Evolutionary conservation across 108 stramenopile genomes (phyloP).

Genomic region (Conticribra guillardii): DNA sequence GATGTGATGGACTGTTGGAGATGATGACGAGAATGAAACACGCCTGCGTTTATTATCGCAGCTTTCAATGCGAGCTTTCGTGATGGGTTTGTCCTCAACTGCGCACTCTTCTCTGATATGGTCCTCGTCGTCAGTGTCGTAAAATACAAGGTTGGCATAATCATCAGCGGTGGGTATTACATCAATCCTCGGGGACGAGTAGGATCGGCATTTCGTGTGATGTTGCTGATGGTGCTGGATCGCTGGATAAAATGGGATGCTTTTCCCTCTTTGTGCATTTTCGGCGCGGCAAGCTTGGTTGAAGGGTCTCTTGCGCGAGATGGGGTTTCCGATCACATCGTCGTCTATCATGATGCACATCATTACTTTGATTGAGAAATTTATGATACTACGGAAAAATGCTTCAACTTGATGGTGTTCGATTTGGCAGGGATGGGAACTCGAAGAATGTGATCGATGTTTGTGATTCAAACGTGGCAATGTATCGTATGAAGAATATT

Average conservation of each 20-base stretch:
- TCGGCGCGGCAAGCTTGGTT: neutral
- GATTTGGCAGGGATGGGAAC: too few species aligned
- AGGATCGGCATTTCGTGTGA: too few species aligned
- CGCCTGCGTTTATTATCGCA: conserved; percentile 12
- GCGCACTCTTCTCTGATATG: conserved; percentile 1
- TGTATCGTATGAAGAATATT: too few species aligned
- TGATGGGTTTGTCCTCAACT: neutral
- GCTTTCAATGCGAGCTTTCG: neutral
- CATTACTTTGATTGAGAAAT: too few species aligned
- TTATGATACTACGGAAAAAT: too few species aligned
- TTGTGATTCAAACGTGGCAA: too few species aligned
- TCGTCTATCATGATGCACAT: neutral
- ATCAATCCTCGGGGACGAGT: too few species aligned
- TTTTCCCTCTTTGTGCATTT: neutral
- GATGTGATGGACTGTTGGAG: conserved; percentile 29
- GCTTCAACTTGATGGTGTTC: too few species aligned
- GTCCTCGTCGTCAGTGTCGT: conserved; percentile 29
- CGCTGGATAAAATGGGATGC: neutral
- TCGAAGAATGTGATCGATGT: too few species aligned
- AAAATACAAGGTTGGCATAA: conserved; percentile 41
- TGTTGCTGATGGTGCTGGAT: neutral
- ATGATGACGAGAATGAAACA: conserved; percentile 21
- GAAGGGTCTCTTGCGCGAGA: neutral
- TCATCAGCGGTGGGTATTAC: conserved; percentile 30
- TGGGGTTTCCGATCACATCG: neutral